Evolutionary conservation across 208 protist genomes (phyloP).

Genomic region (Crithidia sp.): DNA sequence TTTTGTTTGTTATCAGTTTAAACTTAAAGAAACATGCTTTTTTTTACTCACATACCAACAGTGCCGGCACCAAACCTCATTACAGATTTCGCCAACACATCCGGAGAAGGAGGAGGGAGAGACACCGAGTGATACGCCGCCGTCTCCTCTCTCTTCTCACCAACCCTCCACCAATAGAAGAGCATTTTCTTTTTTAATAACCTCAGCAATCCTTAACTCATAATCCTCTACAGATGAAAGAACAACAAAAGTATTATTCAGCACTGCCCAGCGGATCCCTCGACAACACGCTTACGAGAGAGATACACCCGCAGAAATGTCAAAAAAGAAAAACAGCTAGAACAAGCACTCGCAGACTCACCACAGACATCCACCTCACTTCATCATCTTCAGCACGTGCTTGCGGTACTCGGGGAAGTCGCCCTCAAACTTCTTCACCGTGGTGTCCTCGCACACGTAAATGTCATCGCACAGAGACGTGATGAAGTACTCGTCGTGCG

Average conservation of each 20-base stretch:
- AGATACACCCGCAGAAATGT: no score
- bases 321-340: no score
- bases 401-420: constrained; percentile 92
- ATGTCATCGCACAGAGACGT: constrained; percentile 92
- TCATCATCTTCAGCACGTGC: constrained; percentile 73
- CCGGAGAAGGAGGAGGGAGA: no score
- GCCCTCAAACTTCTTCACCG: constrained; percentile 81
- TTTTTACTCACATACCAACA: no score
- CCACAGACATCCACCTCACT: constrained; percentile 31
- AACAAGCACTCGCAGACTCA: no score
- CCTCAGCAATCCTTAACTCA: background rate
- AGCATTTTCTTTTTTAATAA: background rate
- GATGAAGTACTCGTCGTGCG: constrained; percentile 95
- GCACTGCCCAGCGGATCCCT: no score
- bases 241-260: background rate
- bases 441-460: constrained; percentile 83
- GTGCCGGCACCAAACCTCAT: no score
- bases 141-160: background rate
- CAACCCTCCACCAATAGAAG: background rate
- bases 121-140: no score
- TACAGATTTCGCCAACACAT: no score
- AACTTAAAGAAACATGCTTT: no score
- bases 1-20: no score
- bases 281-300: no score
- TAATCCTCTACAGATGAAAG: background rate